phyloP scores from a whole-genome alignment of 2,329 filamentous ascomycete genomes.

The Metarhizium album region DNA sequence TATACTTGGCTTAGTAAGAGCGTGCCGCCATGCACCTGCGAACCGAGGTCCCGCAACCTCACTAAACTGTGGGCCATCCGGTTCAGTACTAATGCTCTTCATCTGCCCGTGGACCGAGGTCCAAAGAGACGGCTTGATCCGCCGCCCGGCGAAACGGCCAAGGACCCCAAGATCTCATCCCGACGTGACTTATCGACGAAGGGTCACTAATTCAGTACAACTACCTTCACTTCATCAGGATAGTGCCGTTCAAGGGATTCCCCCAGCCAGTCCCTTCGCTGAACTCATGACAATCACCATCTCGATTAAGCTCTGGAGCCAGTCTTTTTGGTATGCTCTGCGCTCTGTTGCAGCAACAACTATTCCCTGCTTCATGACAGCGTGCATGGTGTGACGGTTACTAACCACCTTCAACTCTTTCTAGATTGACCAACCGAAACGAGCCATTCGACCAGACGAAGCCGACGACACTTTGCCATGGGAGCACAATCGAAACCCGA shows the following conservation, averaged over 20 bases:
- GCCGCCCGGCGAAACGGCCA: background rate
- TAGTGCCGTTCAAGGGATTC: background rate
- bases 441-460: background rate
- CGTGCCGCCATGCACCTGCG: too few relatives aligned
- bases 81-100: background rate
- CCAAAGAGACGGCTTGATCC: conserved; percentile 2
- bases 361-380: background rate
- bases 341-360: too few relatives aligned
- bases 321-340: background rate
- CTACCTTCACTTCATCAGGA: background rate
- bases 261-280: too few relatives aligned
- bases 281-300: too few relatives aligned
- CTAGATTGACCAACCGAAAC: background rate
- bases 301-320: too few relatives aligned
- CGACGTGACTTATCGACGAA: background rate
- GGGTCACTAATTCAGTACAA: too few relatives aligned
- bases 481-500: conserved; percentile 51
- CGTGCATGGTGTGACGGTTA: background rate
- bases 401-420: background rate
- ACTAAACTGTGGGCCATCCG: background rate
- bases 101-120: conserved; percentile 5
- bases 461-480: conserved; percentile 25
- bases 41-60: background rate
- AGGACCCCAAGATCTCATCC: background rate
- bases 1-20: too few relatives aligned